Evolutionary conservation across 768 basidiomycete species (phyloP).

Genomic region (Lactifluus pinguis): DNA sequence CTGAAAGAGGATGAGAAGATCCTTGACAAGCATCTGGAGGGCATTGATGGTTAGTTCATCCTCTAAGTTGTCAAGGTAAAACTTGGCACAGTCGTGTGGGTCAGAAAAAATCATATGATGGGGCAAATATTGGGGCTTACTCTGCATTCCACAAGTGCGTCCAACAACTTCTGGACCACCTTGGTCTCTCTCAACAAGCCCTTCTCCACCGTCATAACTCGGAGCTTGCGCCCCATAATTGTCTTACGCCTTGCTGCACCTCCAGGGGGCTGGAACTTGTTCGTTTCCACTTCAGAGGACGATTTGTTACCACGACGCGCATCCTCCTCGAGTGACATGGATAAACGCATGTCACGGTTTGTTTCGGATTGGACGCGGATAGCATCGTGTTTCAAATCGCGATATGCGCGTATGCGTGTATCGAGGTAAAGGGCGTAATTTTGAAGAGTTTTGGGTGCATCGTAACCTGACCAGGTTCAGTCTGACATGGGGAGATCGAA

Average conservation of each 20-base stretch:
- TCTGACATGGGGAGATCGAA: neutral
- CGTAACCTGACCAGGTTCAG: slow-evolving; percentile 53
- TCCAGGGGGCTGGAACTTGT: neutral
- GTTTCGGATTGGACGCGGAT: slow-evolving; percentile 89
- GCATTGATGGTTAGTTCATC: slow-evolving; percentile 87
- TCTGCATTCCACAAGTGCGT: slow-evolving; percentile 77
- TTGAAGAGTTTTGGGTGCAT: slow-evolving; percentile 77
- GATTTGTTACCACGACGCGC: slow-evolving; percentile 4
- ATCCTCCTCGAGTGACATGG: slow-evolving; percentile 53
- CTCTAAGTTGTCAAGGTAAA: slow-evolving; percentile 88
- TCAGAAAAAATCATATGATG: neutral
- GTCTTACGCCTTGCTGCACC: slow-evolving; percentile 55
- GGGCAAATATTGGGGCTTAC: slow-evolving; percentile 39
- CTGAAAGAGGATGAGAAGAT: slow-evolving; percentile 90
- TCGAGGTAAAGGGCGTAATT: slow-evolving; percentile 87
- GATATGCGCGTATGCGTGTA: slow-evolving; percentile 77
- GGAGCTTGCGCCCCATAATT: slow-evolving; percentile 71
- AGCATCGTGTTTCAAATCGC: slow-evolving; percentile 88
- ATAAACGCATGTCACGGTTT: slow-evolving; percentile 77
- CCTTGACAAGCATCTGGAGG: slow-evolving; percentile 90
- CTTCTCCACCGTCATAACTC: slow-evolving; percentile 92
- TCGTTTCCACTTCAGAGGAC: slow-evolving; percentile 12
- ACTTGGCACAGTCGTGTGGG: slow-evolving; percentile 37
- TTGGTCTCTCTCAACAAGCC: slow-evolving; percentile 88
- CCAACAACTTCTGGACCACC: slow-evolving; percentile 84